Conservation (phyloP, 129 eudicot genomes). For the Mikania micrantha region DNA sequence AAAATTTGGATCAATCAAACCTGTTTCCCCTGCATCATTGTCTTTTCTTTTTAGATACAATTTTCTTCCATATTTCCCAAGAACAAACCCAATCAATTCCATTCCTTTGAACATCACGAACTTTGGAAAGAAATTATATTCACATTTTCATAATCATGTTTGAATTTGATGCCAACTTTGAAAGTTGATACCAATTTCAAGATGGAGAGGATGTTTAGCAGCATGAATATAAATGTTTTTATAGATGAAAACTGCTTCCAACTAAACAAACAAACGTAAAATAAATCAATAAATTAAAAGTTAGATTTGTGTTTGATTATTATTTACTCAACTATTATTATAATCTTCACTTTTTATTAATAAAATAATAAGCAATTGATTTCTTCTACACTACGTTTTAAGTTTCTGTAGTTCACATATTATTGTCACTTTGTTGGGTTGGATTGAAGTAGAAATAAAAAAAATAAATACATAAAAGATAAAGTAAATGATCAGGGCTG, state of each 20-base stretch:
- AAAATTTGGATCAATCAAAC: constrained; percentile 20
- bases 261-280: too few relatives aligned
- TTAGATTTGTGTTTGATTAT: constrained; percentile 9
- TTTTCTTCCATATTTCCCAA: constrained; percentile 36
- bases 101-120: constrained; percentile 23
- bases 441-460: background rate
- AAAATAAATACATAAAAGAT: background rate
- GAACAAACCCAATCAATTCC: constrained; percentile 34
- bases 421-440: background rate
- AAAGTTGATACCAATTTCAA: background rate
- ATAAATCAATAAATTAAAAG: background rate
- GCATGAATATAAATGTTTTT: background rate
- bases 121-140: background rate
- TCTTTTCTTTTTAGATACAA: constrained; percentile 55
- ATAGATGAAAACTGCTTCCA: constrained; percentile 11
- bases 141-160: background rate
- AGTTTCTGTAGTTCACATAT: constrained; percentile 4
- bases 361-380: background rate
- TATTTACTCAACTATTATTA: constrained; percentile 26
- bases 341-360: background rate
- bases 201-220: background rate
- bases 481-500: background rate
- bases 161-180: background rate
- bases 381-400: constrained; percentile 22
- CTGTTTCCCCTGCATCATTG: constrained; percentile 80